phyloP scores from a whole-genome alignment of 257 asterid species.

The Parsonsia alboflavescens region DNA sequence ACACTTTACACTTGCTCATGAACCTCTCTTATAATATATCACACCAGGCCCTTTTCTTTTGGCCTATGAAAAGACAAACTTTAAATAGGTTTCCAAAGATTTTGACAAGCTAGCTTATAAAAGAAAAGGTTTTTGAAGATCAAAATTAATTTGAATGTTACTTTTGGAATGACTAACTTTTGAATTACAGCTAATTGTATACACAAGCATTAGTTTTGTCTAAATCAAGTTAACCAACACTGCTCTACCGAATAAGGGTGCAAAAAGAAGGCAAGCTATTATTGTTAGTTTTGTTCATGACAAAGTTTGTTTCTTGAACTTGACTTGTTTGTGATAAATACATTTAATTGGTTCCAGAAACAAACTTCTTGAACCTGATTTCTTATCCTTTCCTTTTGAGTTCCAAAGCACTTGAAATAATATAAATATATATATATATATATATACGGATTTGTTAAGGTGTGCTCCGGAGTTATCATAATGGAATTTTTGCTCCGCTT shows the following conservation, averaged over 20 bases:
- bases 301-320: too few relatives aligned
- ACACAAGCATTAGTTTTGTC: neutral
- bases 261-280: neutral
- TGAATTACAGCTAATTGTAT: neutral
- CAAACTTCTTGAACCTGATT: too few relatives aligned
- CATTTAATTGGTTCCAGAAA: too few relatives aligned
- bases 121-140: neutral
- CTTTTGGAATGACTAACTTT: too few relatives aligned
- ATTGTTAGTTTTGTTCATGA: too few relatives aligned
- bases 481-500: too few relatives aligned
- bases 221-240: neutral
- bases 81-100: neutral
- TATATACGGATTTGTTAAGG: too few relatives aligned
- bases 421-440: too few relatives aligned
- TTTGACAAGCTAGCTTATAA: neutral
- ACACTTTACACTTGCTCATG: neutral
- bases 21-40: neutral
- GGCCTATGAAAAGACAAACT: slow-evolving; percentile 5
- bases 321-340: too few relatives aligned
- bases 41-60: neutral
- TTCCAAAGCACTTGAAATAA: too few relatives aligned
- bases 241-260: neutral
- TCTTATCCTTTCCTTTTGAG: too few relatives aligned
- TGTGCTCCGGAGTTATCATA: too few relatives aligned
- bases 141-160: neutral